Evolutionary conservation across 306 rosid genomes (phyloP).

Genomic region (Trichosanthes cucumerina): DNA sequence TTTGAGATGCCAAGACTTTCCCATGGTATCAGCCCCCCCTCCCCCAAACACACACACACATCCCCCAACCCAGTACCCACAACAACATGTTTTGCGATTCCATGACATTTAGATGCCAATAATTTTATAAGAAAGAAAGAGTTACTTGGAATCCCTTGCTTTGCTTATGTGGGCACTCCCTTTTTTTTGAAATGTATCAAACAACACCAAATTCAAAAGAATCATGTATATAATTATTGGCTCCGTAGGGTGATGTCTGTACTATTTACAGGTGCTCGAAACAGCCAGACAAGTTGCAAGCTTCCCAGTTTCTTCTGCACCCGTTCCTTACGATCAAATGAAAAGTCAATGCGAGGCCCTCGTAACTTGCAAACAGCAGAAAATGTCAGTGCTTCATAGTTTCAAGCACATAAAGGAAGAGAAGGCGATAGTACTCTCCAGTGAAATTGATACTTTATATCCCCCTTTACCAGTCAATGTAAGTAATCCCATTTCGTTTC

Average conservation of each 20-base stretch:
- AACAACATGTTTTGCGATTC: not conserved
- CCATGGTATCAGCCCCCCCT: too few relatives aligned
- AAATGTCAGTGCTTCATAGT: conserved; percentile 82
- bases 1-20: not conserved
- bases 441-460: conserved; percentile 31
- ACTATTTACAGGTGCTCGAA: conserved; percentile 60
- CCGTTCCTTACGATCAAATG: conserved; percentile 80
- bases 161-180: too few relatives aligned
- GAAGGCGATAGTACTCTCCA: conserved; percentile 47
- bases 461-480: conserved; percentile 38
- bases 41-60: too few relatives aligned
- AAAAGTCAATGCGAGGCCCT: conserved; percentile 95
- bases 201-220: not conserved
- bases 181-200: not conserved
- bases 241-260: not conserved
- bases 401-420: conserved; percentile 56
- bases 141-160: too few relatives aligned
- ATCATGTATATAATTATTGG: not conserved
- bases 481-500: conserved; percentile 9
- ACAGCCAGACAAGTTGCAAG: conserved; percentile 86
- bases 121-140: not conserved
- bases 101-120: not conserved
- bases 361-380: conserved; percentile 64
- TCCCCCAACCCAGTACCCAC: too few relatives aligned
- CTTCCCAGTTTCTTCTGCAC: conserved; percentile 52